These are phyloP conservation scores for Aspergillus terreus DNA, from an alignment of 2,329 filamentous ascomycete genomes.

Conservation along the genomic window DNA sequence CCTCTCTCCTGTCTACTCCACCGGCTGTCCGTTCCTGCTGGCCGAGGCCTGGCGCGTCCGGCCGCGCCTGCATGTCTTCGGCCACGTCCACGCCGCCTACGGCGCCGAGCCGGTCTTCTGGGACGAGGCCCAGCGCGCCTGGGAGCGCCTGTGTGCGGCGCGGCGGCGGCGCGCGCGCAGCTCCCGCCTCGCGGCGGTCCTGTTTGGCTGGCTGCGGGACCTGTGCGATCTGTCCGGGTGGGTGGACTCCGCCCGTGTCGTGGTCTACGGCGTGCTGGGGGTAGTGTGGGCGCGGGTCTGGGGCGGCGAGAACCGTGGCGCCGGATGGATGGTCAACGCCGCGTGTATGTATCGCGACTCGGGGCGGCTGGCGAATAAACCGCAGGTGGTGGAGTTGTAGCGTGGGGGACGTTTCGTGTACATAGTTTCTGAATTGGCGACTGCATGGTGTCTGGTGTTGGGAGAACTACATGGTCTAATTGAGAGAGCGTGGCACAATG, in stretches of 20 bases:
- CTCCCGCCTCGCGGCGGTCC: constrained; percentile 19
- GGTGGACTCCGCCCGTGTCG: constrained; percentile 49
- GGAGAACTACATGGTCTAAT: too few species aligned
- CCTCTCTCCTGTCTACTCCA: constrained; percentile 50
- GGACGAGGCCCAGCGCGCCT: constrained; percentile 67
- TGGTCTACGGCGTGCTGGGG: constrained; percentile 51
- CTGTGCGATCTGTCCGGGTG: constrained; percentile 35
- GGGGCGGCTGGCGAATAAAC: constrained; percentile 34
- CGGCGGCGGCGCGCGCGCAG: constrained; percentile 25
- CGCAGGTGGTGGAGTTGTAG: constrained; percentile 32
- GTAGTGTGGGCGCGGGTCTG: constrained; percentile 60
- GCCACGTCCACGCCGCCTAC: constrained; percentile 75
- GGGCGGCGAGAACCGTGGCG: constrained; percentile 48
- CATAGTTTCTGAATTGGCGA: background rate
- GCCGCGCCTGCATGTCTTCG: constrained; percentile 76
- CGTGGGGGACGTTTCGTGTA: too few species aligned
- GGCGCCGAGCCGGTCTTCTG: constrained; percentile 69
- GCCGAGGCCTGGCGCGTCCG: constrained; percentile 70
- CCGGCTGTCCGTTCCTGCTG: constrained; percentile 70
- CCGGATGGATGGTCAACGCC: constrained; percentile 58
- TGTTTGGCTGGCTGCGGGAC: constrained; percentile 32
- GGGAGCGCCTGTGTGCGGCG: constrained; percentile 60
- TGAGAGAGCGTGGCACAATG: too few species aligned
- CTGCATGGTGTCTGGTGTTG: too few species aligned
- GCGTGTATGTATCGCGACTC: constrained; percentile 42